Evolutionary conservation across 2,329 filamentous ascomycete genomes (phyloP), one percentile per base, ranked within the genome.

Genomic region (Penicillium brasilianum): DNA sequence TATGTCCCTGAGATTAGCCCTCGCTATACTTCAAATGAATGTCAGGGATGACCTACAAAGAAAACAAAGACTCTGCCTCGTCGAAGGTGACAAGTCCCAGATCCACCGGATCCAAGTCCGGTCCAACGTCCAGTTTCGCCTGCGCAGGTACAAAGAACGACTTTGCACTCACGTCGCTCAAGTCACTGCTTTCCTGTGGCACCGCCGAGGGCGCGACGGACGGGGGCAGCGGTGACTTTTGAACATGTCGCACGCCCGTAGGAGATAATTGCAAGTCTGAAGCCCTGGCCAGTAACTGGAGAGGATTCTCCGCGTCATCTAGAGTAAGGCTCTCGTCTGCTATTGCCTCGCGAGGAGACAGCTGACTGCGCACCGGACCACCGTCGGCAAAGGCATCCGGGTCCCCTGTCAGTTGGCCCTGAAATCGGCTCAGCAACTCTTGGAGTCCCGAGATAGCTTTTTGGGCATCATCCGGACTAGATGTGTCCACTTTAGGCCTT

Each of bases 291-390:
- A 92, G 85, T 16, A 92, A 78, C 72, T 92, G 89, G 5, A 92
- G 78, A 0, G 89, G 89, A 62, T 92, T 92, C 70, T 92, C 89
- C 3, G 89, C 89, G 72, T 91, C 90, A 66, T 92, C 89, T 28
- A 90, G 79, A 13, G 87, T 83, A 34, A 90, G 81, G 52, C 79
- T 83, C 57, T 87, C 85, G 39, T 83, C 80, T 16, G 71, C 70
- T 34, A 71, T 71, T 13, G 63, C 61, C 36, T 70, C 72, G 8
- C 60, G 67, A 9, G 71, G 67, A 43, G 72, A 66, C 14, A 60
- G 57, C 6, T 66, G 50, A 14, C 65, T 65, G 36, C 66, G 69
- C 9, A 62, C 49, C 37, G 65, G 64, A 14, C 67, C 64, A n/a
- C 76, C 75, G 36, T 80, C 74, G n/a, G 71, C 72, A 25, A 73